Base-by-base conservation (phyloP, 164 flowering plant genomes). In the Houttuynia cordata region DNA sequence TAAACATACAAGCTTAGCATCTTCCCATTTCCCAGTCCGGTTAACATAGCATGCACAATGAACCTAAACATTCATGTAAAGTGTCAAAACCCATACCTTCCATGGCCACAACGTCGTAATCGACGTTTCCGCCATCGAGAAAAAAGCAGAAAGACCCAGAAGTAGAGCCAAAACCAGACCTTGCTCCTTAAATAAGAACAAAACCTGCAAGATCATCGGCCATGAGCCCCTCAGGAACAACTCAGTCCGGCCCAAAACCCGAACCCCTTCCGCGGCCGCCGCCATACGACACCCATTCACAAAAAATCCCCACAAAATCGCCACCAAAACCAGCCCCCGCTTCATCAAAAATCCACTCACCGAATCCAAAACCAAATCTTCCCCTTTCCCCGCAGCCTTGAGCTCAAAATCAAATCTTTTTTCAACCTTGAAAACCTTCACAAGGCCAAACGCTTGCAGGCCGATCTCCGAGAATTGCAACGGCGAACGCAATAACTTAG, bases 41-140 rank as follows among this genome's bases (percentile, higher is more conserved):
- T 8, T 14, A 25, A 24, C 37, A 10, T 14, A 56, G 0, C 49
- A 14, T 3, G 49, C 49, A 45, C 49, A 25, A 56, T 18, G 0
- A 25, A 19, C 23, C 9, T 7, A 58, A 58, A 19, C 14, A 34
- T 4, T 22, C 22, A 19, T 8, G 13, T 18, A 12, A 10, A 42
- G 19, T 21, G 18, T 25, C 15, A 53, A 54, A 42, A 8, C 22
- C 21, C 64, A 42, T 71, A 91, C 99, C 99, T 91, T 94, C 99
- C 99, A 94, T n/a, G 99, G 99, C 99, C 99, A 94, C 24, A 94
- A 80, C 1, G 96, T 91, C 23, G 99, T 91, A 45, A 94, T 91
- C 15, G 99, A 83, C 59, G 99, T 94, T 82, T 94, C 99, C 4
- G 99, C 97, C 97, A 94, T 83, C 0, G 99, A 94, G 76, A 94